These are phyloP conservation scores for Diaporthe vaccinii DNA, from an alignment of 2,329 filamentous ascomycete species.

Conservation along the genomic window DNA sequence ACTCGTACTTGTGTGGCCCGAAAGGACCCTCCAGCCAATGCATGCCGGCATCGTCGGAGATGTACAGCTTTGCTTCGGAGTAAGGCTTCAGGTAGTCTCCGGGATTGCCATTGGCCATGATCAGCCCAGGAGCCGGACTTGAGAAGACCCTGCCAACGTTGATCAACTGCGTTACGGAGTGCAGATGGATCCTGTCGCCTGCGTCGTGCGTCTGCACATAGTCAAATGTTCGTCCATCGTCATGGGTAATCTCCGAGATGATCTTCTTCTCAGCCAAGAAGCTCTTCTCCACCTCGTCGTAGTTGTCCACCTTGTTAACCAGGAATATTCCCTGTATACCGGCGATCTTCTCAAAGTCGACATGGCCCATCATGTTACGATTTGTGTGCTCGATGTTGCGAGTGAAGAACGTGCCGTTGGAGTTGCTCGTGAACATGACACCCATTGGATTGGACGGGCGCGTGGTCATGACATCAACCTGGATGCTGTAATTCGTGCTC, in stretches of 20 bases:
- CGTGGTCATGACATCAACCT: constrained; percentile 89
- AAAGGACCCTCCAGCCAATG: constrained; percentile 83
- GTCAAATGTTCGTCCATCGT: constrained; percentile 91
- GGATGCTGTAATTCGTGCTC: constrained; percentile 97
- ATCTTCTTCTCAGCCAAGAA: constrained; percentile 73
- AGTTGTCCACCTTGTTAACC: constrained; percentile 91
- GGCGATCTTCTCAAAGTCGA: constrained; percentile 95
- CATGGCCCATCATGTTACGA: constrained; percentile 78
- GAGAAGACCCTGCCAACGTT: constrained; percentile 92
- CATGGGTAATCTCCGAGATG: constrained; percentile 89
- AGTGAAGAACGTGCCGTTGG: constrained; percentile 95
- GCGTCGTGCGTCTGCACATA: constrained; percentile 71
- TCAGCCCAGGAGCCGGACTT: constrained; percentile 90
- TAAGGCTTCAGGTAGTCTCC: constrained; percentile 81
- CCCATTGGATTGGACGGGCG: constrained; percentile 80
- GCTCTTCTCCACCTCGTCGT: constrained; percentile 75
- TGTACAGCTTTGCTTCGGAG: constrained; percentile 81
- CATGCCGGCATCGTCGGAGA: constrained; percentile 91
- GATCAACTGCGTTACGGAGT: constrained; percentile 88
- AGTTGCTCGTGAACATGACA: constrained; percentile 94
- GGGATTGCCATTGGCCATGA: constrained; percentile 95
- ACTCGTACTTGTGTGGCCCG: constrained; percentile 94
- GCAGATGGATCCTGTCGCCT: constrained; percentile 82
- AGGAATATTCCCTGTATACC: constrained; percentile 93
- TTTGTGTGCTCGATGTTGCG: constrained; percentile 94